These are phyloP conservation scores for Pseudonectria foliicola DNA, from an alignment of 2,329 filamentous ascomycete genomes.

Conservation along the genomic window DNA sequence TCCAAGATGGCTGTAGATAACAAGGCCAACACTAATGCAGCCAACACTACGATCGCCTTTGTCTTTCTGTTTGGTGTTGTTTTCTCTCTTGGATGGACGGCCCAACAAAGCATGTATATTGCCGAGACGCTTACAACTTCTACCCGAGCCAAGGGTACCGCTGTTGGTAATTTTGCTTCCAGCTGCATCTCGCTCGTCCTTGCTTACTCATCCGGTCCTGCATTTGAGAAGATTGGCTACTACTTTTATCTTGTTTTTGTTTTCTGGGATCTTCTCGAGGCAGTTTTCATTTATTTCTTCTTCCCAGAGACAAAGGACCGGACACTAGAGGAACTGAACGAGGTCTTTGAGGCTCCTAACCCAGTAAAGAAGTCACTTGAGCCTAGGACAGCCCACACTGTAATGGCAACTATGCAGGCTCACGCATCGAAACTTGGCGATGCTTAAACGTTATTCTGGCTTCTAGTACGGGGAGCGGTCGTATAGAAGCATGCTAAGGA, in stretches of 20 bases:
- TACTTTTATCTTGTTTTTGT: conserved; percentile 40
- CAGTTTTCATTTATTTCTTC: conserved; percentile 40
- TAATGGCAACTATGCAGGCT: background rate
- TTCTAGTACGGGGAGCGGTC: too few species aligned
- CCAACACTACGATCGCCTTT: conserved; percentile 39
- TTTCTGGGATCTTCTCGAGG: conserved; percentile 38
- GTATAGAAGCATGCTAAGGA: too few species aligned
- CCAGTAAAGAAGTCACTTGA: conserved; percentile 5
- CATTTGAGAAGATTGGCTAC: conserved; percentile 35
- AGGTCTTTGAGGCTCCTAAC: conserved; percentile 18
- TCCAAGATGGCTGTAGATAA: conserved; percentile 35
- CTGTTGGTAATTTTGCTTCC: conserved; percentile 35
- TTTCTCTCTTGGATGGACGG: conserved; percentile 44
- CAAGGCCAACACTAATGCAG: conserved; percentile 27
- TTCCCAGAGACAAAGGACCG: conserved; percentile 42
- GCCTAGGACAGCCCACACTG: background rate
- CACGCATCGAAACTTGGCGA: too few species aligned
- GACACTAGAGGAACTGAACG: conserved; percentile 24
- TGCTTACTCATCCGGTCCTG: conserved; percentile 37
- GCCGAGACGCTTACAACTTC: conserved; percentile 39
- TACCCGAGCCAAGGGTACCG: conserved; percentile 39
- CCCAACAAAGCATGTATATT: conserved; percentile 42
- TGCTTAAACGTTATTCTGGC: too few species aligned
- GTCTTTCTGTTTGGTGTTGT: conserved; percentile 46
- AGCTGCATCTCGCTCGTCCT: conserved; percentile 32